These are phyloP conservation scores for Linaria vulgaris DNA, from an alignment of 257 asterid genomes.

Conservation along the genomic window DNA sequence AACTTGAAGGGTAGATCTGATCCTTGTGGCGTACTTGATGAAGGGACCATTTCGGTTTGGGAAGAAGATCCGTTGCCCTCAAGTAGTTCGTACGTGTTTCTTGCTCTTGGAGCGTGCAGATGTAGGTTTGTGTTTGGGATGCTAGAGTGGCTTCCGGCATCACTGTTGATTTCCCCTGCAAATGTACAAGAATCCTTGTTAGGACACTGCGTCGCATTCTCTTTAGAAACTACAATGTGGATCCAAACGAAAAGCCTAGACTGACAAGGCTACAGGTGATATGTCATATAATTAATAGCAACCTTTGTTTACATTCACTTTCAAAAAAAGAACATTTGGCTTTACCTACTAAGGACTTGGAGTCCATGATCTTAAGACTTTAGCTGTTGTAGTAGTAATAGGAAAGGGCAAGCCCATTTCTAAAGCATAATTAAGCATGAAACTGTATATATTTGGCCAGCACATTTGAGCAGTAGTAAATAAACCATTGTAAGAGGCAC, in stretches of 20 bases:
- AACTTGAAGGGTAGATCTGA: background rate
- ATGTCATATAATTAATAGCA: background rate
- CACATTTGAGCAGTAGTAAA: no score
- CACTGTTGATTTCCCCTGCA: slow-evolving; percentile 21
- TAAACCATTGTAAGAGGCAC: no score
- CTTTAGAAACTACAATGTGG: background rate
- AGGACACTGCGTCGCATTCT: background rate
- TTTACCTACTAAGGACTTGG: no score
- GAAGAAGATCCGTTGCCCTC: slow-evolving; percentile 1
- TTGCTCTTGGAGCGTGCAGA: background rate
- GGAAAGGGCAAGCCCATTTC: no score
- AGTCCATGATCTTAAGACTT: no score
- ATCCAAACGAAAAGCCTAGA: no score
- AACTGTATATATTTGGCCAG: no score
- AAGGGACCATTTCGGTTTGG: background rate
- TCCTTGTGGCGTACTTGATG: background rate
- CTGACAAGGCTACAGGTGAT: background rate
- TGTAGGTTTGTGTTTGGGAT: background rate
- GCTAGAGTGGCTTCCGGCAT: slow-evolving; percentile 15
- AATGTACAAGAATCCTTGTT: background rate
- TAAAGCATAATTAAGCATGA: no score
- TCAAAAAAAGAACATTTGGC: no score
- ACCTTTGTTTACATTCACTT: no score
- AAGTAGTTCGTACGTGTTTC: background rate
- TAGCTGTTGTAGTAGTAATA: no score